Conservation (phyloP, 495 filamentous ascomycete species). For the Penicillium riverlandense region DNA sequence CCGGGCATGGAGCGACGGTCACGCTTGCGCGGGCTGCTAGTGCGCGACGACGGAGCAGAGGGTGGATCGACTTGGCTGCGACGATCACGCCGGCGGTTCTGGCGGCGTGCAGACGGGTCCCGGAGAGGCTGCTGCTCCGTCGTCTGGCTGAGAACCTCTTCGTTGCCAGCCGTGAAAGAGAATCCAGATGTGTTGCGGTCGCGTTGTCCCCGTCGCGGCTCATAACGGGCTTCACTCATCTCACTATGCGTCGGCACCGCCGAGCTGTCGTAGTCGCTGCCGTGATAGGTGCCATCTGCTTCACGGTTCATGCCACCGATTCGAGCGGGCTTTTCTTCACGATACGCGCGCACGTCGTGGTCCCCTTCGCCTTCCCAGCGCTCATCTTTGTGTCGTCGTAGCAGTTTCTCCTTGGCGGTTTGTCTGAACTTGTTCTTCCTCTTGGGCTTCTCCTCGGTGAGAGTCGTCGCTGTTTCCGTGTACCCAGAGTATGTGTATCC, state of each 20-base stretch:
- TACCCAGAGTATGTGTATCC: constrained; percentile 45
- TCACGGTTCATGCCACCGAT: constrained; percentile 81
- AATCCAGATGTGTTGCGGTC: constrained; percentile 31
- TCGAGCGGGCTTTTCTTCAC: constrained; percentile 72
- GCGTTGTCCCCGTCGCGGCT: constrained; percentile 12
- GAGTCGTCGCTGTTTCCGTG: constrained; percentile 28
- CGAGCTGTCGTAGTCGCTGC: constrained; percentile 49
- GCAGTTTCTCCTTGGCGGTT: constrained; percentile 31
- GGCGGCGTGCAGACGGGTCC: constrained; percentile 28
- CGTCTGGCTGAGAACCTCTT: constrained; percentile 47
- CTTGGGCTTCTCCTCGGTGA: constrained; percentile 37
- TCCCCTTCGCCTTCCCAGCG: constrained; percentile 55
- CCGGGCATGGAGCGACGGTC: constrained; percentile 33
- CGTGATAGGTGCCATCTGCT: constrained; percentile 65
- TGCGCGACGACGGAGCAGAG: constrained; percentile 24
- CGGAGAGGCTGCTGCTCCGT: constrained; percentile 41
- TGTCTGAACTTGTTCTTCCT: constrained; percentile 26
- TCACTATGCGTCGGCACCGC: constrained; percentile 43
- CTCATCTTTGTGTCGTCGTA: constrained; percentile 33
- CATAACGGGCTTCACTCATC: constrained; percentile 41
- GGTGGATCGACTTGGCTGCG: constrained; percentile 17
- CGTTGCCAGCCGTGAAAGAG: constrained; percentile 45
- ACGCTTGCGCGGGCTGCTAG: constrained; percentile 33
- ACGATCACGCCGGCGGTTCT: constrained; percentile 28
- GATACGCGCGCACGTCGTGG: constrained; percentile 70